Evolutionary conservation across 306 rosid genomes (phyloP), one percentile per base, ranked within the genome.

Genomic region (Luffa aegyptiaca): DNA sequence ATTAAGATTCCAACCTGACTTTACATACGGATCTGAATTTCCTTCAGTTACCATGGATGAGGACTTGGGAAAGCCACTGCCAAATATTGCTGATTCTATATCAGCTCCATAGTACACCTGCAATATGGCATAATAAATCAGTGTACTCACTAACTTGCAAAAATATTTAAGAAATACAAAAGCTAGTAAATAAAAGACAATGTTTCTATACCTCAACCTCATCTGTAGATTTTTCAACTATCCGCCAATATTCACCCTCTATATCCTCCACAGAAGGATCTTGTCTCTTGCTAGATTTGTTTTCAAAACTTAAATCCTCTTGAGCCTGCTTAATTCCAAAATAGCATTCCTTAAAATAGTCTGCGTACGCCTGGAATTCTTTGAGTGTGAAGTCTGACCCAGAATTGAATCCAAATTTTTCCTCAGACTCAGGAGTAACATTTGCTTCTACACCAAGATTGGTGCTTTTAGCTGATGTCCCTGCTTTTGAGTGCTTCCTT

Each of bases 201-300:
- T 45, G 44, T 64, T 57, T 77, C 62, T 82, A 52, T 89, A 95
- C 99, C 97, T 95, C 97, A 78, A 95, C 96, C 82, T 91, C 97
- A 49, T 95, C 97, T 1, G 92, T 91, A 51, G 97, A 95, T 79
- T 84, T 87, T 85, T 93, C 98, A 76, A 95, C 85, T 86, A 95
- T 90, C 59, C 98, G 88, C 99, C 98, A 93, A 88, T 95, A 95
- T 85, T 95, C 99, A 82, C 99, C 99, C 86, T 95, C 99, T 64
- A 95, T 91, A 68, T 89, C 93, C 82, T 89, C 96, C 81, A 83
- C 93, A 36, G 96, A 89, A 68, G 91, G 92, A 51, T 88, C 83
- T 88, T 83, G 75, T 84, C 65, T 84, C 66, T 81, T 84, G 42
- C 59, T 76, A 68, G 74, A 51, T 68, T 79, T 82, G 83, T 62